Percentiles rank a stretch among this genome's conserved stretches.
phyloP scores from a whole-genome alignment of 2,329 filamentous ascomycete genomes.

The Ophiostoma ulmi region DNA sequence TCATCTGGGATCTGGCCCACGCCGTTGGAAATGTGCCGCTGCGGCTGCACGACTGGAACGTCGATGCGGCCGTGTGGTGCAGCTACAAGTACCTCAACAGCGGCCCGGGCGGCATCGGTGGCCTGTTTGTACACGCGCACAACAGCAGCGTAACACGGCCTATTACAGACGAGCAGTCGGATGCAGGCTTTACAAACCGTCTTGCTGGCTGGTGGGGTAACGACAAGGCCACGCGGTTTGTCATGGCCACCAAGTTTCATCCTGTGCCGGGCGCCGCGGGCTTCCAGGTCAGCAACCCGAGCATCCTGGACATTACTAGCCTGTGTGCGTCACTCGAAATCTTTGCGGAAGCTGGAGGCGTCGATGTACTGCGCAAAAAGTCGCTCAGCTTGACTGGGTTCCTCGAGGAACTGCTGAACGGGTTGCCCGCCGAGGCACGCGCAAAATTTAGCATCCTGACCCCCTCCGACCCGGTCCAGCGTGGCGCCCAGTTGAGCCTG shows the following conservation, averaged over 20 bases:
- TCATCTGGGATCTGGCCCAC: conserved; percentile 57
- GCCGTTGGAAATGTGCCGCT: conserved; percentile 78
- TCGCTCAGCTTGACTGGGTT: conserved; percentile 70
- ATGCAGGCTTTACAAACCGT: conserved; percentile 52
- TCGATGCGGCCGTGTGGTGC: conserved; percentile 91
- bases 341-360: conserved; percentile 62
- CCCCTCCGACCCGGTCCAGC: conserved; percentile 58
- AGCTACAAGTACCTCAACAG: conserved; percentile 95
- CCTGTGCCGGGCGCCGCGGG: conserved; percentile 74
- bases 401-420: conserved; percentile 61
- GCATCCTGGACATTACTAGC: conserved; percentile 71
- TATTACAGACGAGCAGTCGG: conserved; percentile 31
- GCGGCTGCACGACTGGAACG: conserved; percentile 77
- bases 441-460: conserved; percentile 61
- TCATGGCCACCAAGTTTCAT: conserved; percentile 75
- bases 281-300: conserved; percentile 80
- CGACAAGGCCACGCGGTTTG: conserved; percentile 70
- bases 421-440: conserved; percentile 35
- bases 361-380: conserved; percentile 63
- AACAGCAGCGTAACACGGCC: conserved; percentile 52
- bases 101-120: conserved; percentile 78
- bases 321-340: conserved; percentile 68
- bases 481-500: conserved; percentile 76
- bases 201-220: conserved; percentile 85
- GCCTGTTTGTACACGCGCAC: conserved; percentile 71